A percentile compares a stretch with the other conserved stretches of the same genome.
Conservation (phyloP, 2,329 filamentous ascomycete genomes). For the Zymoseptoria pseudotritici region DNA sequence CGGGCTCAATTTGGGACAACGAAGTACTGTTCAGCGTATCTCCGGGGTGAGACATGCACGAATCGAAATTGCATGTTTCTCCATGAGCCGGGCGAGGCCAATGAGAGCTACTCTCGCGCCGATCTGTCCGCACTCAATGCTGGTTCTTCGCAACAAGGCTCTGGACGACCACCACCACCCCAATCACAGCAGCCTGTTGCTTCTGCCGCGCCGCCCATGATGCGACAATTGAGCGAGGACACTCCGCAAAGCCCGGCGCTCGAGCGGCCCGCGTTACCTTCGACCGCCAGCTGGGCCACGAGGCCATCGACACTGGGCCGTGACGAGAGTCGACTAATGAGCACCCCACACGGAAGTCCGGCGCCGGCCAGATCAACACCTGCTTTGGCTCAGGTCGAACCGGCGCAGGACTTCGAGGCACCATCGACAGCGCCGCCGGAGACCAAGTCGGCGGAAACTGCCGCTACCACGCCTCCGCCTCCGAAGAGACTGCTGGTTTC, state of each 20-base stretch:
- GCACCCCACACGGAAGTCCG: slow-evolving; percentile 73
- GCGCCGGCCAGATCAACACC: slow-evolving; percentile 38
- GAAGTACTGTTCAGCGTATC: slow-evolving; percentile 96
- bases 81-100: slow-evolving; percentile 96
- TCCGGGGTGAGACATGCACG: slow-evolving; percentile 87
- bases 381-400: slow-evolving; percentile 6
- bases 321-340: slow-evolving; percentile 72
- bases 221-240: slow-evolving; percentile 45
- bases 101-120: slow-evolving; percentile 90
- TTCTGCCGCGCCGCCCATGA: slow-evolving; percentile 55
- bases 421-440: slow-evolving; percentile 3
- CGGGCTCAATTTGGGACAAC: slow-evolving; percentile 79
- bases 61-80: slow-evolving; percentile 98
- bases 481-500: slow-evolving; percentile 13
- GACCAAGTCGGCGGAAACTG: slow-evolving; percentile 9
- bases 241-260: slow-evolving; percentile 22
- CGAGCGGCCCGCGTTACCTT: slow-evolving; percentile 87
- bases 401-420: slow-evolving; percentile 9
- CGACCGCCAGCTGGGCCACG: slow-evolving; percentile 87
- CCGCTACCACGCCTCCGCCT: slow-evolving; percentile 2
- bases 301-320: slow-evolving; percentile 59
- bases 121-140: slow-evolving; percentile 93
- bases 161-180: slow-evolving; percentile 44
- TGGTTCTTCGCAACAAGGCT: slow-evolving; percentile 67
- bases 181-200: slow-evolving; percentile 46